Evolutionary conservation across 78 protist genomes (phyloP).

Genomic region (Dictyostelium purpureum): DNA sequence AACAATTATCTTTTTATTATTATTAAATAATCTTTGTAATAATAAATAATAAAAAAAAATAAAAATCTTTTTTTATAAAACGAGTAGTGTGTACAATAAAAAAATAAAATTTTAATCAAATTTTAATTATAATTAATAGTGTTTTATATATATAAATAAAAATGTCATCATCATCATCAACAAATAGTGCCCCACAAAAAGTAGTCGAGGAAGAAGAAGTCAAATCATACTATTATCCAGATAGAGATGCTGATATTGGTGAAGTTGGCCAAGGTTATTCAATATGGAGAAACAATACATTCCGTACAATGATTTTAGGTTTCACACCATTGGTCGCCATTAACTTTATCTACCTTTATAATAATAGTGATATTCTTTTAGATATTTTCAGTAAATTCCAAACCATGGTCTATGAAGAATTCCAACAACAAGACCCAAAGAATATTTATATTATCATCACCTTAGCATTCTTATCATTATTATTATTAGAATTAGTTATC

Average conservation of each 20-base stretch:
- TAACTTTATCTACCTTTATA: slow-evolving; percentile 8
- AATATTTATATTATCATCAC: neutral
- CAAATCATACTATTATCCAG: slow-evolving; percentile 75
- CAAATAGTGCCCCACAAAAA: neutral
- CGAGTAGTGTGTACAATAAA: too few relatives aligned
- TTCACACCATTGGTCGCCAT: slow-evolving; percentile 32
- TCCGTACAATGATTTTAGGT: slow-evolving; percentile 9
- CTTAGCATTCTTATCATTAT: slow-evolving; percentile 5
- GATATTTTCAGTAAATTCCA: slow-evolving; percentile 20
- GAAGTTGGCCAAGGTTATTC: slow-evolving; percentile 62
- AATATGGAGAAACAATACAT: slow-evolving; percentile 33
- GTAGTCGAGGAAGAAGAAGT: slow-evolving; percentile 14
- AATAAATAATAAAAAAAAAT: too few relatives aligned
- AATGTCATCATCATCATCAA: too few relatives aligned
- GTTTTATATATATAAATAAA: too few relatives aligned
- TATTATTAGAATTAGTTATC: slow-evolving; percentile 29
- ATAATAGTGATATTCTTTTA: neutral
- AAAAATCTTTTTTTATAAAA: too few relatives aligned
- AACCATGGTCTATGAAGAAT: slow-evolving; percentile 16
- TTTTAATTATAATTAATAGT: too few relatives aligned
- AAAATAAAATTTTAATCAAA: too few relatives aligned
- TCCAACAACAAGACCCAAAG: slow-evolving; percentile 6
- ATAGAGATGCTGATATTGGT: slow-evolving; percentile 50
- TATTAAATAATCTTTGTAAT: too few relatives aligned
- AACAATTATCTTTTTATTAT: too few relatives aligned